These are phyloP conservation scores for Paraphaeosphaeria minitans DNA, from an alignment of 2,329 filamentous ascomycete genomes.

Conservation along the genomic window DNA sequence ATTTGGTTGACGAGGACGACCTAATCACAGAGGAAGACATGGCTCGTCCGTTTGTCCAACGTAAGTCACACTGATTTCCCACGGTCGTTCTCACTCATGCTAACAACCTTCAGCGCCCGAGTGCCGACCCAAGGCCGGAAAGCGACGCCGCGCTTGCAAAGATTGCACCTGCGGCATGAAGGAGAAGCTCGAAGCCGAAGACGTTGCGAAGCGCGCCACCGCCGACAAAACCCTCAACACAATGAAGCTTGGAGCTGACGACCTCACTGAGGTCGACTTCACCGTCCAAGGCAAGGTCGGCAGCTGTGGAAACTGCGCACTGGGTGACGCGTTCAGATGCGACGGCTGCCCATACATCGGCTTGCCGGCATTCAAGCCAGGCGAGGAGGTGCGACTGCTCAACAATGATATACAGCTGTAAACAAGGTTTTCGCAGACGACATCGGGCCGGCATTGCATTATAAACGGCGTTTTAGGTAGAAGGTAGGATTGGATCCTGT, in stretches of 20 bases:
- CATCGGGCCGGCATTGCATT: neutral
- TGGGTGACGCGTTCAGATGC: conserved; percentile 79
- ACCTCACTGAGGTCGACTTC: conserved; percentile 91
- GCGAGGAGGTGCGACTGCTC: conserved; percentile 87
- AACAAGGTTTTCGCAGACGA: neutral
- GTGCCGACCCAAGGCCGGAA: conserved; percentile 84
- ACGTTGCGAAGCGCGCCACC: conserved; percentile 67
- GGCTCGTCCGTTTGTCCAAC: conserved; percentile 75
- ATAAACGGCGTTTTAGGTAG: neutral
- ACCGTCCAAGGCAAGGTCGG: conserved; percentile 97
- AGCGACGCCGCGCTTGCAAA: conserved; percentile 92
- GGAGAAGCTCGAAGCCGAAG: conserved; percentile 83
- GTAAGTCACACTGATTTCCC: conserved; percentile 59
- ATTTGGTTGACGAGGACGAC: conserved; percentile 88
- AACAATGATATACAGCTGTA: conserved; percentile 86
- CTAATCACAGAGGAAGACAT: conserved; percentile 86
- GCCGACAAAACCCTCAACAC: conserved; percentile 69
- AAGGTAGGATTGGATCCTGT: neutral
- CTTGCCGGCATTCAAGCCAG: conserved; percentile 93
- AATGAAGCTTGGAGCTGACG: conserved; percentile 74
- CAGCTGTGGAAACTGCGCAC: conserved; percentile 89
- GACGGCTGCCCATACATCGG: conserved; percentile 82
- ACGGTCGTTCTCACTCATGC: neutral
- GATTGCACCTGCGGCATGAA: conserved; percentile 96
- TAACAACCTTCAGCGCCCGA: conserved; percentile 67